Evolutionary conservation across 345 rosid genomes (phyloP), one percentile per base, ranked within the genome.

Genomic region (Euphorbia pulcherrima): DNA sequence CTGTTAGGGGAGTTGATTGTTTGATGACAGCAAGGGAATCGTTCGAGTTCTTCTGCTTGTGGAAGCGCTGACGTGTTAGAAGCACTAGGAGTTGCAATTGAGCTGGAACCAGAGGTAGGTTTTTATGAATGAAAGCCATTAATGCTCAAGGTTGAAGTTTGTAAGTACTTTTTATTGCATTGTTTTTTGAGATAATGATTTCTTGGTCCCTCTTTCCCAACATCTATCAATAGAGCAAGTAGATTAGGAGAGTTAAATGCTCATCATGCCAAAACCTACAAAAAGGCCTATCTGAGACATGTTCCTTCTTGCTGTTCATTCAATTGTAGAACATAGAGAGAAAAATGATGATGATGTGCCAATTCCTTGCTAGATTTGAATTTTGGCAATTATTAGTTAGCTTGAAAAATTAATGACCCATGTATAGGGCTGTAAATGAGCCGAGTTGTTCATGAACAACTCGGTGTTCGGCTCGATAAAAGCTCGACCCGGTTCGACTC

Each of bases 51-150:
- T 69, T 95, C 97, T 55, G 96, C 99, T 6, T 92, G 97, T 74
- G 99, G 99, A 77, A 95, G 99, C 75, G 99, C 97, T 55, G 97
- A 95, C 74, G 97, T 92, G 14, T 70, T 92, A 54, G 97, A 92
- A 75, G 89, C 88, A 28, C 64, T 95, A 52, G 97, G 99, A 39
- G 82, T 95, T 33, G 84, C 60, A 39, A 82, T 90, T 65, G 90
- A 92, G 80, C 75, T 95, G 78, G 96, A 78, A 62, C 90, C 97
- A 24, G 88, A 86, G 92, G 92, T 84, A 75, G 47, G 76, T 55
- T 13, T n/a, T 21, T 27, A 20, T 39, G 29, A 39, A 62, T 29
- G 40, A 2, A 28, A 53, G 58, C 21, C 33, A 61, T 73, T 62
- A 67, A 68, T 68, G 21, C 50, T 6, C 24, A 23, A 63, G 62